Conservation (phyloP, 768 basidiomycete species). For the Leccinum uliginosum region DNA sequence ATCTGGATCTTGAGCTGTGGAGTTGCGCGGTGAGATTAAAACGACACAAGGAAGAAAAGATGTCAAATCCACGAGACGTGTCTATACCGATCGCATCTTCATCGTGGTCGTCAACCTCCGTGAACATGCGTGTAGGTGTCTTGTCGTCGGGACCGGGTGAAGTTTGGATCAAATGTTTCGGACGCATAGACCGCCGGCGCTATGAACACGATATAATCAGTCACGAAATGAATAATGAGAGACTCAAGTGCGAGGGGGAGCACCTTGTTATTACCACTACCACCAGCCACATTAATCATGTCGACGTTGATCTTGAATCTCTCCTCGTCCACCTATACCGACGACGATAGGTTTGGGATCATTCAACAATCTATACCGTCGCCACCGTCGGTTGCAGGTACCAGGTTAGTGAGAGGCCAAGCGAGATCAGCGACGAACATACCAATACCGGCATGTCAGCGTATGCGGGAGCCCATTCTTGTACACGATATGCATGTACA, state of each 20-base stretch:
- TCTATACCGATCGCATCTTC: slow-evolving; percentile 27
- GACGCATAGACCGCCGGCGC: slow-evolving; percentile 74
- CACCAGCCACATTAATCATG: slow-evolving; percentile 49
- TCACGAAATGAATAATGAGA: not conserved
- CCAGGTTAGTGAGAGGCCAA: not conserved
- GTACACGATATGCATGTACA: slow-evolving; percentile 80
- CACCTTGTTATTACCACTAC: slow-evolving; percentile 58
- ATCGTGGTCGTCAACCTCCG: slow-evolving; percentile 26
- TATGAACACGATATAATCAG: slow-evolving; percentile 33
- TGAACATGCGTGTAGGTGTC: slow-evolving; percentile 15
- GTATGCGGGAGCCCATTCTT: slow-evolving; percentile 81
- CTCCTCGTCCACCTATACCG: slow-evolving; percentile 73
- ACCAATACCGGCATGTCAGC: slow-evolving; percentile 68
- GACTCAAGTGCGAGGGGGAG: not conserved
- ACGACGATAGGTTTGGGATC: slow-evolving; percentile 73
- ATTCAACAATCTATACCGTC: slow-evolving; percentile 44
- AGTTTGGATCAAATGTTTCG: slow-evolving; percentile 47
- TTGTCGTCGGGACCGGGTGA: slow-evolving; percentile 17
- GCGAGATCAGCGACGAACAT: slow-evolving; percentile 13
- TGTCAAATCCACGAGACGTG: slow-evolving; percentile 22
- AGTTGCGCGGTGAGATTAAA: slow-evolving; percentile 3
- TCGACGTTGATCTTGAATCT: slow-evolving; percentile 65
- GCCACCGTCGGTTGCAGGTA: not conserved
- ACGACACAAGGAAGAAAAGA: slow-evolving; percentile 1
- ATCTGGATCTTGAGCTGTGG: slow-evolving; percentile 25